These are phyloP conservation scores for Helichrysum umbraculigerum DNA, from an alignment of 129 eudicot genomes.

Conservation along the genomic window DNA sequence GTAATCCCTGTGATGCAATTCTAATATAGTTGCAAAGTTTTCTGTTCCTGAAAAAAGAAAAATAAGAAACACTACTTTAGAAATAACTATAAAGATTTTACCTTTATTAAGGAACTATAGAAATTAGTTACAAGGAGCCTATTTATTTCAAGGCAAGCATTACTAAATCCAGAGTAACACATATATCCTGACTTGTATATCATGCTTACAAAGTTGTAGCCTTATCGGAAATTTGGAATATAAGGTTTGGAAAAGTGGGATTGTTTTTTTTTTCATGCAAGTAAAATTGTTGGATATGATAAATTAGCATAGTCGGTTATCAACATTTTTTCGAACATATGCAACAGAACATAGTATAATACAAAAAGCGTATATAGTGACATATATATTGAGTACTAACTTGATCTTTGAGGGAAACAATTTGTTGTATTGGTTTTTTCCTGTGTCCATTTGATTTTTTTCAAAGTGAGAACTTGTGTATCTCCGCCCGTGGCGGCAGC, in stretches of 20 bases:
- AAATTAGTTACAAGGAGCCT: neutral
- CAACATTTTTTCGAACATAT: neutral
- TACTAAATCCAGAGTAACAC: conserved; percentile 8
- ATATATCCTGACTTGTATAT: conserved; percentile 11
- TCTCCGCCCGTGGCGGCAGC: conserved; percentile 23
- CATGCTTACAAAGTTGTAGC: conserved; percentile 1
- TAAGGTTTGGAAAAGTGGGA: conserved; percentile 1
- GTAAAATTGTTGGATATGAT: neutral
- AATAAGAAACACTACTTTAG: neutral
- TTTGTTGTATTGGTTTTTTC: conserved; percentile 20
- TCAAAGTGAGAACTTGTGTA: conserved; percentile 50
- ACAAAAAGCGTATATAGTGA: neutral
- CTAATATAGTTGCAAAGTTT: conserved; percentile 64
- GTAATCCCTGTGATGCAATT: conserved; percentile 63
- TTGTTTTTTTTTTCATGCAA: neutral
- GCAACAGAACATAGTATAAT: neutral
- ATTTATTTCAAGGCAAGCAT: neutral
- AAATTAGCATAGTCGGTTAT: neutral
- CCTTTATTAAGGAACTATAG: neutral
- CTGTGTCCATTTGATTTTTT: conserved; percentile 41
- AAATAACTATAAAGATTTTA: neutral
- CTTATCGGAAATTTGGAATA: conserved; percentile 16
- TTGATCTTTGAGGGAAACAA: conserved; percentile 61
- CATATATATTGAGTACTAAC: conserved; percentile 45
- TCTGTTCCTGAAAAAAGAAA: conserved; percentile 54